Conservation (phyloP, 768 basidiomycete genomes). For the Collybiopsis luxurians region DNA sequence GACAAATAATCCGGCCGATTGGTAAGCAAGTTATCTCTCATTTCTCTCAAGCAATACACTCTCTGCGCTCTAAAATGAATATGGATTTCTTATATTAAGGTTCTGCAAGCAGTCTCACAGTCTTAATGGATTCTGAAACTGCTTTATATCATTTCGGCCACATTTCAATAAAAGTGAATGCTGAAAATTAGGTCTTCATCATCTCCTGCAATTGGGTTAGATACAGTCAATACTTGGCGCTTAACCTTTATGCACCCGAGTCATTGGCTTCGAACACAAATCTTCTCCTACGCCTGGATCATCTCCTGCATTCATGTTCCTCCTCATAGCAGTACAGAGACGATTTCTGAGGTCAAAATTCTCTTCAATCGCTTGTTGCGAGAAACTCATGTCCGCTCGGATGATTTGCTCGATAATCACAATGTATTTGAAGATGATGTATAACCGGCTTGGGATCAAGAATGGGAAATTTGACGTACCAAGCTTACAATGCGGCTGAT, state of each 20-base stretch:
- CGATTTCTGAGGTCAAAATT: conserved; percentile 63
- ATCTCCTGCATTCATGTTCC: conserved; percentile 50
- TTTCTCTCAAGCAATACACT: no score
- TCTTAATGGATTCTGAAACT: no score
- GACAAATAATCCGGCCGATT: no score
- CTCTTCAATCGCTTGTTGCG: conserved; percentile 61
- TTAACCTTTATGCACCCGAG: no score
- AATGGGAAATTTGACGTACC: conserved; percentile 55
- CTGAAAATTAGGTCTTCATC: no score
- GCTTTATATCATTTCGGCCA: conserved; percentile 71
- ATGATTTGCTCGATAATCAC: not conserved
- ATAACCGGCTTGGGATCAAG: no score
- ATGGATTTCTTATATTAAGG: no score
- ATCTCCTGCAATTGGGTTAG: not conserved
- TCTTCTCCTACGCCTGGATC: not conserved
- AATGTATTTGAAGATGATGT: not conserved
- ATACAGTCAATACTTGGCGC: no score
- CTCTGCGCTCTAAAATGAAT: no score
- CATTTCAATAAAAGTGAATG: conserved; percentile 54
- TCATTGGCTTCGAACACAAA: no score
- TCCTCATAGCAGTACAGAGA: conserved; percentile 69
- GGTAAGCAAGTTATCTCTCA: no score
- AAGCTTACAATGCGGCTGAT: conserved; percentile 58
- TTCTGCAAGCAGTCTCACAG: no score
- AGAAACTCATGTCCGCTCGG: conserved; percentile 32